Conservation (phyloP, 129 eudicot species). For the Saposhnikovia divaricata region DNA sequence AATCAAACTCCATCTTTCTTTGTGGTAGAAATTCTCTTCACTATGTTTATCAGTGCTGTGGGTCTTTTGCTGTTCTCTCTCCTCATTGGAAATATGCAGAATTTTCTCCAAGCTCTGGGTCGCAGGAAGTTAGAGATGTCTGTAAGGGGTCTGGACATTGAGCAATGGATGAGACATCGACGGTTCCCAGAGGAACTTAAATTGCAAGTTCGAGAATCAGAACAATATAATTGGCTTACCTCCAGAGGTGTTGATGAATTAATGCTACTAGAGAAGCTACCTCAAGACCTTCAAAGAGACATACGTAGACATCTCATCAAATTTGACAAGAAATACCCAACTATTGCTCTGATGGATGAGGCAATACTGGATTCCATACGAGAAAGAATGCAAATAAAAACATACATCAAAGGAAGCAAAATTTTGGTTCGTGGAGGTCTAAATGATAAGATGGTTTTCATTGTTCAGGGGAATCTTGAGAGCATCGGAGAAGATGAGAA, state of each 20-base stretch:
- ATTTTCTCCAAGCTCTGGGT: slow-evolving; percentile 75
- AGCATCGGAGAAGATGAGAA: slow-evolving; percentile 48
- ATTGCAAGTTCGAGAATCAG: too few relatives aligned
- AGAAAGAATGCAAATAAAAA: too few relatives aligned
- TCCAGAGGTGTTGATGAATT: too few relatives aligned
- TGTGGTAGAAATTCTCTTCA: slow-evolving; percentile 70
- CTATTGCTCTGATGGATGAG: too few relatives aligned
- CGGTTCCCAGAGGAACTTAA: too few relatives aligned
- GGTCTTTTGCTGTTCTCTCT: slow-evolving; percentile 59
- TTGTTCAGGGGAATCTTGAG: slow-evolving; percentile 63
- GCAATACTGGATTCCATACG: too few relatives aligned
- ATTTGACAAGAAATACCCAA: too few relatives aligned
- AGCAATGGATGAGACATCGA: too few relatives aligned
- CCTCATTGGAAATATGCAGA: slow-evolving; percentile 88
- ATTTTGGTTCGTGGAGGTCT: slow-evolving; percentile 36
- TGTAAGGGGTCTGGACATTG: slow-evolving; percentile 47
- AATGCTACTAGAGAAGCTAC: too few relatives aligned
- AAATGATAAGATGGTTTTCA: slow-evolving; percentile 62
- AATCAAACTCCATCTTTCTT: slow-evolving; percentile 68
- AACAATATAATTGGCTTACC: too few relatives aligned
- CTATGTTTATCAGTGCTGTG: slow-evolving; percentile 18
- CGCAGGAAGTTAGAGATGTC: slow-evolving; percentile 80
- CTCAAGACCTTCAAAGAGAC: too few relatives aligned
- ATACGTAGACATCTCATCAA: too few relatives aligned
- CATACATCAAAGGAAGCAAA: slow-evolving; percentile 56